Base-by-base conservation (phyloP, 371 early-diverging fungal genomes). In the Entomophthora muscae region DNA sequence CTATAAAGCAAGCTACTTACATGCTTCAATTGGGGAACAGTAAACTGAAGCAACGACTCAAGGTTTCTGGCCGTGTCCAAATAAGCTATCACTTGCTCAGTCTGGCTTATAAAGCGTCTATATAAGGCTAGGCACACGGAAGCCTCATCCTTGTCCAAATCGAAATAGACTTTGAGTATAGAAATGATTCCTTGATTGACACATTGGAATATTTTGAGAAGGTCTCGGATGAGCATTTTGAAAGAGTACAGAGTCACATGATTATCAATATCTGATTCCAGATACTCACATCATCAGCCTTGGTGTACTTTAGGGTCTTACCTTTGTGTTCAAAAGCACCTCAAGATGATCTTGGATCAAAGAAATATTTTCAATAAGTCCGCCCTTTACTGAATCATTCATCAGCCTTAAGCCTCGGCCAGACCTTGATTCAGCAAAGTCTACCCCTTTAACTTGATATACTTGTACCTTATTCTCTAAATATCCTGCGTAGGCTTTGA, bases 1-100 rank as follows among this genome's bases (percentile, higher is more conserved):
- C 5, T 5, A 17, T 42, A 5, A 10, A 5, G 17, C 3, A 28
- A 13, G 13, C 12, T 30, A 58, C 21, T 32, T 58, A 58, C 59
- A 24, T 61, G 62, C 28, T 61, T 61, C 27, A 61, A 53, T 13
- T 52, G 24, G 7, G 62, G 62, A 53, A 61, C 52, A 27, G 32
- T 52, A 29, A 61, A 61, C 5, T 32, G 33, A 13, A 61, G 27
- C 21, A 52, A 30, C 17, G 27, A 23, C 42, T 61, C 52, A 17
- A 61, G 22, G 2, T 32, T 5, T 22, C 32, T 61, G 7, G 33
- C 62, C 17, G 27, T 22, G 2, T 61, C 29, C 31, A 61, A 61
- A 24, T 61, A 61, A 26, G 23, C 27, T n/a, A 32, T 61, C 12
- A 61, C 62, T 21, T 52, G 5, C 27, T 61, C 24, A 13, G 62